Evolutionary conservation across 2,329 filamentous ascomycete species (phyloP), one percentile per base, ranked within the genome.

Genomic region (Nothomitra cinnamomea): DNA sequence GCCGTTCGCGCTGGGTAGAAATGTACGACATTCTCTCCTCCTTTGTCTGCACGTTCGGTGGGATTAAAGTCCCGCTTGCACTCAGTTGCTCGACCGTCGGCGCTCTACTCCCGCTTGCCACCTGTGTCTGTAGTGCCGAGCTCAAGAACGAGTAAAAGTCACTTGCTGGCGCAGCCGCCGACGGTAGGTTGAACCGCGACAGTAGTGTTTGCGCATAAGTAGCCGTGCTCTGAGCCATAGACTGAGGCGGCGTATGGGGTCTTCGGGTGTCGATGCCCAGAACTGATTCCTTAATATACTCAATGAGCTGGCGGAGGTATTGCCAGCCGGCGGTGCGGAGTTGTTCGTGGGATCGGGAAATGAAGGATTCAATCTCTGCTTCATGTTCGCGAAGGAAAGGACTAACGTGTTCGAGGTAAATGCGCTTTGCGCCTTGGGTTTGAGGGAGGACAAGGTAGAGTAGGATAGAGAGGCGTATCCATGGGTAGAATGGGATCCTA

Each of bases 381-480:
- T 96, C 92, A 67, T 98, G 90, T 57, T 88, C 77, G 62, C 80
- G 75, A 51, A 98, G 80, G 71, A 90, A 95, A 0, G 90, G 90
- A 67, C 94, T 83, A 56, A 96, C 74, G 66, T 92, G 81, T 57
- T 80, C 76, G 63, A 88, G 80, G 72, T 96, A 98, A 58, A 96
- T 73, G 61, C 84, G 71, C 57, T 85, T 84, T 55, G 89, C 88
- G 66, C 92, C 92, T 66, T 95, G 90, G n/a, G 87, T 92, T 67
- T 94, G 90, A 0, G 90, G 92, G n/a, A 95, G 80, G 63, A 96
- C 88, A 57, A 98, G 85, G 72, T 95, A 98, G 59, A 92, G 80
- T 64, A 95, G 80, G 69, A 92, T 83, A 64, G 82, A 72, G 53
- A 95, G 79, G 59, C 92, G 87, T 62, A 95, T 74, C 78, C 89